These are phyloP conservation scores for Penicillium nordicum DNA, from an alignment of 2,329 filamentous ascomycete genomes.

Conservation along the genomic window DNA sequence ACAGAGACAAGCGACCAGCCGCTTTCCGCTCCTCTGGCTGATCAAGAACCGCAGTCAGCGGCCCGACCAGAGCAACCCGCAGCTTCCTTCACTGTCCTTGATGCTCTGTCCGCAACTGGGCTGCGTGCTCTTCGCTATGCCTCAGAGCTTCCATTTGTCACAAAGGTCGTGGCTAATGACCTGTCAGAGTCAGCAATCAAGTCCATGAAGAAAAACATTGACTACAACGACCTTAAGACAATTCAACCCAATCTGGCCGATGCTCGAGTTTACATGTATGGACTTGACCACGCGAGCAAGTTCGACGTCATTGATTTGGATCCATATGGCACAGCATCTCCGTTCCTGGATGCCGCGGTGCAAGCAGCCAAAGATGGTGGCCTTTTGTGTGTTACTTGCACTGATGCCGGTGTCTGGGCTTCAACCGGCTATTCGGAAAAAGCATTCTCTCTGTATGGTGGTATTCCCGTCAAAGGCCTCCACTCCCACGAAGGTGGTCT, in stretches of 20 bases:
- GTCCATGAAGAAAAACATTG: conserved; percentile 78
- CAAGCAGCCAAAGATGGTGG: conserved; percentile 86
- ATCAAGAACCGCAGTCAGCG: conserved; percentile 1
- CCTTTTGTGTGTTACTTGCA: conserved; percentile 91
- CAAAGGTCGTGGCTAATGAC: conserved; percentile 84
- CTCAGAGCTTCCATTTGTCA: conserved; percentile 81
- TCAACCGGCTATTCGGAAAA: conserved; percentile 94
- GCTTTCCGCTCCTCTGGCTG: neutral
- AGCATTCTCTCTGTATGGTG: conserved; percentile 88
- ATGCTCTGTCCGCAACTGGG: conserved; percentile 91
- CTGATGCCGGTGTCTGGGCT: conserved; percentile 91
- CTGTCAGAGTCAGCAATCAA: conserved; percentile 72
- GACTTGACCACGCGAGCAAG: conserved; percentile 50
- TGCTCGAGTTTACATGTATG: conserved; percentile 89
- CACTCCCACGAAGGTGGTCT: conserved; percentile 88
- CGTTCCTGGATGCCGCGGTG: conserved; percentile 86
- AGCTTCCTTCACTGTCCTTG: conserved; percentile 73
- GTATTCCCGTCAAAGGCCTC: conserved; percentile 76
- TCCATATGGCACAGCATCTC: conserved; percentile 88
- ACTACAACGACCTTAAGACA: conserved; percentile 74
- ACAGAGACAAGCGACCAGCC: conserved; percentile 14
- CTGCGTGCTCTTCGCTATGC: conserved; percentile 88
- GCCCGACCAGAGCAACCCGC: conserved; percentile 34
- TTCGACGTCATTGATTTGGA: conserved; percentile 97
- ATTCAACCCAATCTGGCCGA: conserved; percentile 75